Evolutionary conservation across 805 yeast genomes (phyloP).

Genomic region (Yamadazyma paraphyllophila): DNA sequence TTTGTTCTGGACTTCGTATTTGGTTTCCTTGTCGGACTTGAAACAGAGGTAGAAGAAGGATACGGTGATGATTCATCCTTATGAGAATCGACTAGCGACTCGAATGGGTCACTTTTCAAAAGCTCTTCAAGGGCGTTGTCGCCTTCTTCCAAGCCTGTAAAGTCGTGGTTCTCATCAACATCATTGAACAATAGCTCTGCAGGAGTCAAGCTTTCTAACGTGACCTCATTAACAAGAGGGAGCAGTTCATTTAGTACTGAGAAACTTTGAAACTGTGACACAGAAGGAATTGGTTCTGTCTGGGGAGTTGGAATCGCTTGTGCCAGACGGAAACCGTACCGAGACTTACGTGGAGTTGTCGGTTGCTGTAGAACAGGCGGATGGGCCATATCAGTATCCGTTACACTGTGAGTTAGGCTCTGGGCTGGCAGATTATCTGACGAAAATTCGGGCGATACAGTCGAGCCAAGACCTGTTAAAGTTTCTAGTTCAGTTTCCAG

Average conservation of each 20-base stretch:
- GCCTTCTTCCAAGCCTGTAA: neutral
- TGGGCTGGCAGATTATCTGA: neutral
- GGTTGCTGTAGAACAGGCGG: neutral
- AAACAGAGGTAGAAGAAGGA: neutral
- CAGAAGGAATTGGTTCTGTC: slow-evolving; percentile 1
- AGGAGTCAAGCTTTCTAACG: slow-evolving; percentile 9
- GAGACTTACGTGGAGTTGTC: neutral
- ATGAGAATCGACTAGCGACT: neutral
- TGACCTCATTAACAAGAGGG: neutral
- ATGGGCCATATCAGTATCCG: neutral
- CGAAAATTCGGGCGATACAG: neutral
- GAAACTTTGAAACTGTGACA: neutral
- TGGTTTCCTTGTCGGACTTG: neutral
- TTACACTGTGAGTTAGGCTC: neutral
- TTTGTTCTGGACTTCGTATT: neutral
- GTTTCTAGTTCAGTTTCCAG: too few species aligned
- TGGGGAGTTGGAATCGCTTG: slow-evolving; percentile 8
- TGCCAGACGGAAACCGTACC: neutral
- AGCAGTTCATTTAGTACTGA: neutral
- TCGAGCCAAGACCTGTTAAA: neutral
- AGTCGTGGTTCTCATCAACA: slow-evolving; percentile 3
- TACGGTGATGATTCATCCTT: neutral
- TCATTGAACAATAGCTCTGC: slow-evolving; percentile 9
- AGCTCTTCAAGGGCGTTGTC: slow-evolving; percentile 3
- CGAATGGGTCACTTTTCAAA: slow-evolving; percentile 7